Evolutionary conservation across 2,329 filamentous ascomycete genomes (phyloP).

Genomic region (Ceratocystis cubensis): DNA sequence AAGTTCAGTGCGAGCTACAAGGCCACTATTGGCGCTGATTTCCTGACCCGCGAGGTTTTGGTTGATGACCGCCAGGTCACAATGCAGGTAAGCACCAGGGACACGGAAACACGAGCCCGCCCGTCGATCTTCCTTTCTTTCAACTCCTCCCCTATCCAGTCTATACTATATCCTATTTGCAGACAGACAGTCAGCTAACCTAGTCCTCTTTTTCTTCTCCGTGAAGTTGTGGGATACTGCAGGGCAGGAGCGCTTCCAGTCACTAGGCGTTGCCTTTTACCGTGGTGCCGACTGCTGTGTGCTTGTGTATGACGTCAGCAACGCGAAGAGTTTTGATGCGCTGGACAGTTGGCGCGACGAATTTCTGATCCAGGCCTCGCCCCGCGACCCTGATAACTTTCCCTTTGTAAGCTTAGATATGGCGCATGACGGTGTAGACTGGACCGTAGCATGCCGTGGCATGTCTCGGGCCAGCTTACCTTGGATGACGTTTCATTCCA

Average conservation of each 20-base stretch:
- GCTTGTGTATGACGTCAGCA: conserved; percentile 96
- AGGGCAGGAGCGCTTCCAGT: conserved; percentile 94
- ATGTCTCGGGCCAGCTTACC: too few species aligned
- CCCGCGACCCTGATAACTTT: conserved; percentile 91
- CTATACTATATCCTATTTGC: not conserved
- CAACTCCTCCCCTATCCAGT: not conserved
- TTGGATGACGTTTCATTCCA: too few species aligned
- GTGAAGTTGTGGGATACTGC: conserved; percentile 89
- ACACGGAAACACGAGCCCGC: not conserved
- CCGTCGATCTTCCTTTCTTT: not conserved
- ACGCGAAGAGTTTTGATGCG: conserved; percentile 96
- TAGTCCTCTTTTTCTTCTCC: not conserved
- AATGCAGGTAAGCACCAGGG: conserved; percentile 65
- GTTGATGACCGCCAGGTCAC: conserved; percentile 96
- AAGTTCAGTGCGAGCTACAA: conserved; percentile 99
- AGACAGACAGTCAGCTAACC: not conserved
- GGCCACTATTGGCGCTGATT: conserved; percentile 96
- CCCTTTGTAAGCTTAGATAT: conserved; percentile 60
- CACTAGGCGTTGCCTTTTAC: conserved; percentile 93
- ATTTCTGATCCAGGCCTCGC: conserved; percentile 93
- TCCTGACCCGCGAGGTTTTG: conserved; percentile 92
- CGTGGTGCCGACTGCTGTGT: conserved; percentile 96
- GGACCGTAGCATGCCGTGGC: too few species aligned
- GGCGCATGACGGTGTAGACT: not conserved
- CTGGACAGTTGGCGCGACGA: conserved; percentile 98